Evolutionary conservation across 352 stramenopile species (phyloP).

Genomic region (Phytopythium sindhum): DNA sequence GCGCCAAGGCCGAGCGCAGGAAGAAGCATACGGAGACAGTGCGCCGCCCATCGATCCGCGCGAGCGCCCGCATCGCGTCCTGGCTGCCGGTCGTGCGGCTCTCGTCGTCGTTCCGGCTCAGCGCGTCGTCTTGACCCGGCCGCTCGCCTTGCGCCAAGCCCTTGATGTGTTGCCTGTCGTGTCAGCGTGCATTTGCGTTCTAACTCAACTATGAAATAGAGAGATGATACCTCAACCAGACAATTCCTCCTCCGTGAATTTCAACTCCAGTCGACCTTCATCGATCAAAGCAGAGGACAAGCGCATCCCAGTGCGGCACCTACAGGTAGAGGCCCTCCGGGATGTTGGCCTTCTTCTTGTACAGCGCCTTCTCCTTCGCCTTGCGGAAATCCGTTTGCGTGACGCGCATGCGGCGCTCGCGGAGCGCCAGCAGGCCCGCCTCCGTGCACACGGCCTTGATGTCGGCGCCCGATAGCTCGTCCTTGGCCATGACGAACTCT

Average conservation of each 20-base stretch:
- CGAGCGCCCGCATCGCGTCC: conserved; percentile 23
- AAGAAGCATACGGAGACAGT: conserved; percentile 12
- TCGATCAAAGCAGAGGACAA: background rate
- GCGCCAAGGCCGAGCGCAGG: conserved; percentile 9
- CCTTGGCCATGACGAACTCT: conserved; percentile 99
- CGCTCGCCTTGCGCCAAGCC: background rate
- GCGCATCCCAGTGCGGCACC: background rate
- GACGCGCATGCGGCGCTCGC: conserved; percentile 99
- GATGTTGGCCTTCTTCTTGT: conserved; percentile 99
- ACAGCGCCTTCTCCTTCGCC: conserved; percentile 99
- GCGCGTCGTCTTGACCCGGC: conserved; percentile 1
- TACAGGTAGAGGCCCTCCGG: conserved; percentile 99
- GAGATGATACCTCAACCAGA: background rate
- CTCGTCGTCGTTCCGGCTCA: conserved; percentile 21
- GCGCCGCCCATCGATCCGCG: conserved; percentile 10
- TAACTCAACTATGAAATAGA: background rate
- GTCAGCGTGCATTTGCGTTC: background rate
- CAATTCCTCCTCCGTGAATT: background rate
- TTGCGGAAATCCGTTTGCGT: conserved; percentile 99
- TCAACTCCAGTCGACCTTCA: conserved; percentile 17
- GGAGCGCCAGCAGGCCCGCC: conserved; percentile 97
- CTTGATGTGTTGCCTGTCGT: background rate
- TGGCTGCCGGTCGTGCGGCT: conserved; percentile 25
- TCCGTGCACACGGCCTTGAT: conserved; percentile 99
- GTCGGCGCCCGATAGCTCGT: conserved; percentile 99